A percentile compares a stretch with the other conserved stretches of the same genome.
These are phyloP conservation scores for Nephelium lappaceum DNA, from an alignment of 345 rosid species.

Conservation along the genomic window DNA sequence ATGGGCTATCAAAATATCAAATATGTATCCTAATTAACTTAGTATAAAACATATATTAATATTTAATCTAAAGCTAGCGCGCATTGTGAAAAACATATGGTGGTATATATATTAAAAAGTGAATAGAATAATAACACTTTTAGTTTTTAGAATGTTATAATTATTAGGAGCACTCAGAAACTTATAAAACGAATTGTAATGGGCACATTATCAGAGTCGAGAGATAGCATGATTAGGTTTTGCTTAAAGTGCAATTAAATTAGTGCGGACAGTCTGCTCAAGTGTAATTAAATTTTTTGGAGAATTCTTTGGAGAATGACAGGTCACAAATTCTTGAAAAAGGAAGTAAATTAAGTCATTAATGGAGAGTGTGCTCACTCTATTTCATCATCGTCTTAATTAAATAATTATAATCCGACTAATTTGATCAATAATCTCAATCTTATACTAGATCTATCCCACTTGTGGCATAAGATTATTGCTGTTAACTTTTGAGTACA, in stretches of 20 bases:
- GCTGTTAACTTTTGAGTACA: neutral
- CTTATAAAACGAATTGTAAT: constrained; percentile 15
- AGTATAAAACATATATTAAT: too few species aligned
- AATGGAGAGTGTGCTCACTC: constrained; percentile 5
- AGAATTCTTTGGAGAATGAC: constrained; percentile 9
- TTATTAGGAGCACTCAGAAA: constrained; percentile 15
- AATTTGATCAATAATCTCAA: neutral
- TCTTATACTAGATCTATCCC: neutral
- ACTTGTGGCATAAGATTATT: neutral
- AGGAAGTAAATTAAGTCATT: neutral
- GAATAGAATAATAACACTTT: constrained; percentile 7
- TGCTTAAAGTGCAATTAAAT: constrained; percentile 37
- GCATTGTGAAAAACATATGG: neutral
- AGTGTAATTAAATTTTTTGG: neutral
- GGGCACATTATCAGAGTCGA: constrained; percentile 5
- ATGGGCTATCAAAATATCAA: neutral
- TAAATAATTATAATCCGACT: neutral
- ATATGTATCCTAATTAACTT: neutral
- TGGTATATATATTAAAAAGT: neutral
- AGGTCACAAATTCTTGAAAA: constrained; percentile 7
- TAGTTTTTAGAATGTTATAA: neutral
- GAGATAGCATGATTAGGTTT: constrained; percentile 26
- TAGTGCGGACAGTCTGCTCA: constrained; percentile 17
- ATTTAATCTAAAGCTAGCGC: too few species aligned
- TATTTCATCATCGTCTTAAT: neutral